A percentile compares a stretch with the other conserved stretches of the same genome.
These are phyloP conservation scores for Saprolegnia parasitica DNA, from an alignment of 352 stramenopile species.

Conservation along the genomic window DNA sequence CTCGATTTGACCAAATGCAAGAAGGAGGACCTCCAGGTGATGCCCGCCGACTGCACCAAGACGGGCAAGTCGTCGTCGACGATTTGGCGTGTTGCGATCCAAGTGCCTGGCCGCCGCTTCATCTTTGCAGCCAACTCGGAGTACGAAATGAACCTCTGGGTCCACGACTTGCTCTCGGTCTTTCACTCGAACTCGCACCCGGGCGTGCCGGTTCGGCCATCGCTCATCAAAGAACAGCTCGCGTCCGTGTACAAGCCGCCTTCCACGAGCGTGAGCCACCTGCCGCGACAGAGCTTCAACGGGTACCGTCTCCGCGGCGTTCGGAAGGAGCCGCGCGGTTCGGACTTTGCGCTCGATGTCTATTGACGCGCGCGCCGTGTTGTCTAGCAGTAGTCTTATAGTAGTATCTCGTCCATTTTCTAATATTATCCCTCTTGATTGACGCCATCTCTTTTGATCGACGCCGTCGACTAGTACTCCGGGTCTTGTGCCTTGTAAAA, in stretches of 20 bases:
- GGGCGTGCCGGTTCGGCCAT: constrained; percentile 2
- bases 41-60: constrained; percentile 72
- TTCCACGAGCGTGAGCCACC: not conserved
- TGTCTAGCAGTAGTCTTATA: constrained; percentile 5
- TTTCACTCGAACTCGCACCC: constrained; percentile 9
- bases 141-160: constrained; percentile 84
- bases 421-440: constrained; percentile 11
- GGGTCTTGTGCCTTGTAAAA: not conserved
- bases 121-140: constrained; percentile 65
- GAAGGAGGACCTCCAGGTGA: constrained; percentile 63
- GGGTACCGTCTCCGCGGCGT: constrained; percentile 9
- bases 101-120: constrained; percentile 50
- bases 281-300: constrained; percentile 1
- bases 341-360: not conserved
- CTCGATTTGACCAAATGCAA: constrained; percentile 61
- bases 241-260: not conserved
- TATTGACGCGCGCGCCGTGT: not conserved
- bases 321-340: not conserved
- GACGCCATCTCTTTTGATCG: not conserved
- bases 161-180: constrained; percentile 49
- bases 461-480: not conserved
- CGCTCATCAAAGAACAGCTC: constrained; percentile 12
- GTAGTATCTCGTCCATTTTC: not conserved
- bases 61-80: constrained; percentile 60
- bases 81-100: constrained; percentile 77